phyloP scores from a whole-genome alignment of 2,329 filamentous ascomycete species.

The Cercospora berteroae region DNA sequence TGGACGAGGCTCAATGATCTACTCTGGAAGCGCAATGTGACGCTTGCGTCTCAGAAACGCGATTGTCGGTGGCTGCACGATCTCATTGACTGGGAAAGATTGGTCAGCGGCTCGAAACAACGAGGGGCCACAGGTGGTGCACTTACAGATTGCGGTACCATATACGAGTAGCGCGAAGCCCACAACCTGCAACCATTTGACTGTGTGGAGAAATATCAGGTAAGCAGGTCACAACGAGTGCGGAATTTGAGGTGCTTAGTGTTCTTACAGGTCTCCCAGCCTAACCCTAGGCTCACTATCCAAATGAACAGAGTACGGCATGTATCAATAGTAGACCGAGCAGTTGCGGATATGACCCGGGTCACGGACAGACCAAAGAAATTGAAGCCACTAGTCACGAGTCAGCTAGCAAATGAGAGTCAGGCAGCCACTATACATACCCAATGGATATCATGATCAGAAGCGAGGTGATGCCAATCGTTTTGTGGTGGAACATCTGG shows the following conservation, averaged over 20 bases:
- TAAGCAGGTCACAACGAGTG: not conserved
- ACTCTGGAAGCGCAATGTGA: conserved; percentile 20
- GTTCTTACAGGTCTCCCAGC: conserved; percentile 91
- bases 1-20: not conserved
- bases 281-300: conserved; percentile 87
- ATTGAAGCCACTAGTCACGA: conserved; percentile 75
- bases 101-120: not conserved
- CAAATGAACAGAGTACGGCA: conserved; percentile 98
- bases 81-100: conserved; percentile 69
- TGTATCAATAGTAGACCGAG: conserved; percentile 93
- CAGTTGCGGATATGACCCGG: conserved; percentile 82
- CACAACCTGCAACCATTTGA: conserved; percentile 75
- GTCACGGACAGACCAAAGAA: conserved; percentile 97
- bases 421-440: conserved; percentile 52
- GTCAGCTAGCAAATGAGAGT: conserved; percentile 18
- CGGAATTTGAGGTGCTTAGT: not conserved
- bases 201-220: not conserved
- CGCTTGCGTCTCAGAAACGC: conserved; percentile 33
- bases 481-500: conserved; percentile 70
- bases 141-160: conserved; percentile 71
- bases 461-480: conserved; percentile 73
- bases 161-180: conserved; percentile 91
- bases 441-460: conserved; percentile 98
- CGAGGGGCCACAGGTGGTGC: not conserved
- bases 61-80: conserved; percentile 70